phyloP scores from a whole-genome alignment of 331 rosid genomes.

The Dryas integrifolia region DNA sequence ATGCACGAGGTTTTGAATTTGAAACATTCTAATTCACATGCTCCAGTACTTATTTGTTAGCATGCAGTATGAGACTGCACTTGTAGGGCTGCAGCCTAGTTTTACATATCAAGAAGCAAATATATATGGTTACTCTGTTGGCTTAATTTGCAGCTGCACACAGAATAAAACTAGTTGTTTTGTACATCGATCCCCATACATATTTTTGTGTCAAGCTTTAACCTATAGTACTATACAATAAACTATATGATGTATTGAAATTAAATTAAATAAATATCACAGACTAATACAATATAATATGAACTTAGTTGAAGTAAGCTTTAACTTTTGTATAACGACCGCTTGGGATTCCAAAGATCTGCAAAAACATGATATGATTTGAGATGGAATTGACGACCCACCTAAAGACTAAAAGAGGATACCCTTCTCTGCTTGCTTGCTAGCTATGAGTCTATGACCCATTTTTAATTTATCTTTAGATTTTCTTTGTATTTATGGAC shows the following conservation, averaged over 20 bases:
- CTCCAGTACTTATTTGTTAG: no score
- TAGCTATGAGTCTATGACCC: conserved; percentile 21
- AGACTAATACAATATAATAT: conserved; percentile 9
- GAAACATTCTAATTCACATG: no score
- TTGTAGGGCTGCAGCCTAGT: no score
- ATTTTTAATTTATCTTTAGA: background rate
- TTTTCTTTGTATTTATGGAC: conserved; percentile 39
- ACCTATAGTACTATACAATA: background rate
- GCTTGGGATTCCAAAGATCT: conserved; percentile 83
- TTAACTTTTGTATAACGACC: conserved; percentile 40
- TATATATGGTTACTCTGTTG: no score
- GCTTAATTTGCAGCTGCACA: no score
- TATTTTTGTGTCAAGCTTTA: no score
- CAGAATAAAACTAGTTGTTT: no score
- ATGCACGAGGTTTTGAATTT: no score
- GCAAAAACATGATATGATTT: conserved; percentile 54
- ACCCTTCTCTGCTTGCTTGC: background rate
- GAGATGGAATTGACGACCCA: conserved; percentile 75
- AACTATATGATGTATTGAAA: background rate
- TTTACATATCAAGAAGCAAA: no score
- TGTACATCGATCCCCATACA: no score
- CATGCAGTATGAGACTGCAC: no score
- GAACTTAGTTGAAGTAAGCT: conserved; percentile 22
- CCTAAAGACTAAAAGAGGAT: conserved; percentile 51
- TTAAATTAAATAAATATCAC: background rate